Evolutionary conservation across 2,329 filamentous ascomycete species (phyloP).

Genomic region (Bipolaris bicolor): DNA sequence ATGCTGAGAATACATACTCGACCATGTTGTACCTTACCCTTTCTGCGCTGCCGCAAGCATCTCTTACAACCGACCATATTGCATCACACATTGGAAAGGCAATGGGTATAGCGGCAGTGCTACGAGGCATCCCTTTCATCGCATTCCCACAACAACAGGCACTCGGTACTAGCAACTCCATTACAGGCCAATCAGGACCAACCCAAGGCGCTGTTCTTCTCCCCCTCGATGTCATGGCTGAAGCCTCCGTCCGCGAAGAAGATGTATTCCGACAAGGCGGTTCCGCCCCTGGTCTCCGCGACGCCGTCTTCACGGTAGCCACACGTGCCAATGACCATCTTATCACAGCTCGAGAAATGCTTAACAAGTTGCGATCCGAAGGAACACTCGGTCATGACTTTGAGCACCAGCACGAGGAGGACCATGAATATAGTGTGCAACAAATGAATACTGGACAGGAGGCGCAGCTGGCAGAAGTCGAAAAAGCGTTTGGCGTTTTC

Average conservation of each 20-base stretch:
- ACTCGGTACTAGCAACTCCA: constrained; percentile 52
- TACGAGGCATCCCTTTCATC: constrained; percentile 88
- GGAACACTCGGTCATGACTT: constrained; percentile 82
- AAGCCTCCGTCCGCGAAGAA: constrained; percentile 81
- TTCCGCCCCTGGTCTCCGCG: constrained; percentile 78
- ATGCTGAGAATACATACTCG: constrained; percentile 94
- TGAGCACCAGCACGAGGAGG: constrained; percentile 82
- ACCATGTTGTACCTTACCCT: constrained; percentile 89
- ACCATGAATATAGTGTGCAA: constrained; percentile 59
- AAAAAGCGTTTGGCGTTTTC: constrained; percentile 77
- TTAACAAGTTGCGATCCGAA: constrained; percentile 77
- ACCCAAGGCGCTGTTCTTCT: constrained; percentile 74
- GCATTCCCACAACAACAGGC: constrained; percentile 73
- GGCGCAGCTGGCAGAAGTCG: constrained; percentile 59
- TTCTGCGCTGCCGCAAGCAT: constrained; percentile 77
- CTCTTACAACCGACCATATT: constrained; percentile 86
- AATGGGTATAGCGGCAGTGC: constrained; percentile 80
- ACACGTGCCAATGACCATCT: constrained; percentile 95
- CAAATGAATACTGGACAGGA: constrained; percentile 46
- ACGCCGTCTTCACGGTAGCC: constrained; percentile 90
- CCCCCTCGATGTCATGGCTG: constrained; percentile 88
- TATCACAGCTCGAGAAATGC: constrained; percentile 91
- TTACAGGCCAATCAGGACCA: constrained; percentile 48
- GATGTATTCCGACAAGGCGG: constrained; percentile 84
- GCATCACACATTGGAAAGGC: constrained; percentile 96